A percentile compares a stretch with the other conserved stretches of the same genome.
These are phyloP conservation scores for Rubus idaeus DNA, from an alignment of 306 rosid species.

Conservation along the genomic window DNA sequence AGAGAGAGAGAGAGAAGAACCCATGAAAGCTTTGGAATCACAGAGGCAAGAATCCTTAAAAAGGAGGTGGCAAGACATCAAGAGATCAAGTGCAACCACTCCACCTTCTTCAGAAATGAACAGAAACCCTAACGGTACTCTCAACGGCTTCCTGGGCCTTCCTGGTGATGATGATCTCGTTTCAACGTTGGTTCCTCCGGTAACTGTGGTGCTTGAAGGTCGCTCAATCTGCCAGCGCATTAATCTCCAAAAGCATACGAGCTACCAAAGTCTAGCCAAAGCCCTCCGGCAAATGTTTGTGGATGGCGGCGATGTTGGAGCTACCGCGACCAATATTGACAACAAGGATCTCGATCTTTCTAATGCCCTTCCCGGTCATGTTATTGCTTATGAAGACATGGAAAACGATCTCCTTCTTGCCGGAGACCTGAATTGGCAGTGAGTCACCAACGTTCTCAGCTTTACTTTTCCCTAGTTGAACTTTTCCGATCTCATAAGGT, in stretches of 20 bases:
- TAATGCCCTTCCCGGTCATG: constrained; percentile 79
- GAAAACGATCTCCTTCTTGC: constrained; percentile 94
- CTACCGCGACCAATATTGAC: background rate
- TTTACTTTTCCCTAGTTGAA: background rate
- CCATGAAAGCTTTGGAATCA: constrained; percentile 51
- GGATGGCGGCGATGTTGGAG: constrained; percentile 20
- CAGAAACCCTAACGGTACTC: constrained; percentile 26
- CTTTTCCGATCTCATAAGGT: background rate
- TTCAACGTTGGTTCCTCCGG: constrained; percentile 60
- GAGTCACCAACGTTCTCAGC: constrained; percentile 21
- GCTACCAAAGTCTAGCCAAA: constrained; percentile 73
- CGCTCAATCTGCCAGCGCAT: constrained; percentile 90
- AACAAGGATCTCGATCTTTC: constrained; percentile 50
- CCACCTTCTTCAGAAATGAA: constrained; percentile 30
- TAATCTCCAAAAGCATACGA: constrained; percentile 70
- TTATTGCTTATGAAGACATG: constrained; percentile 84
- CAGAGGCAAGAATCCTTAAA: constrained; percentile 58
- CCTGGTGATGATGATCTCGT: constrained; percentile 53
- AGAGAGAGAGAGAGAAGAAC: background rate
- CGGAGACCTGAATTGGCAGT: constrained; percentile 91
- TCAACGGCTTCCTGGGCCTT: constrained; percentile 39
- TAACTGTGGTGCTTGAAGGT: constrained; percentile 86
- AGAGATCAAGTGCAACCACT: constrained; percentile 29
- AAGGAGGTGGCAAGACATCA: constrained; percentile 50
- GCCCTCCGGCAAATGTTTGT: constrained; percentile 76